A percentile compares a stretch with the other conserved stretches of the same genome.
Evolutionary conservation across 108 stramenopile species (phyloP).

Genomic region (Skeletonema tropicum): DNA sequence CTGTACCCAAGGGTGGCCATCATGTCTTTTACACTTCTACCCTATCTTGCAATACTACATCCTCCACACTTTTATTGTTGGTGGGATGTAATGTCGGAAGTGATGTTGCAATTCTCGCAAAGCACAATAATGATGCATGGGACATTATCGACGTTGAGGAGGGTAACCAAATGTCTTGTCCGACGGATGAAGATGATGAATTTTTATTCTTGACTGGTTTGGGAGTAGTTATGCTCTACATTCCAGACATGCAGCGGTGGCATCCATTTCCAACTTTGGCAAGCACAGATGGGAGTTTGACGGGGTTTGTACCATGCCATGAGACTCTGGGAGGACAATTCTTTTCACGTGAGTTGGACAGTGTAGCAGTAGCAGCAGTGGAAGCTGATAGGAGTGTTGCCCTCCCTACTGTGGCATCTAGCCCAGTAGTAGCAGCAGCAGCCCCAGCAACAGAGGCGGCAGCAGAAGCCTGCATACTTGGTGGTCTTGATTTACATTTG

Average conservation of each 20-base stretch:
- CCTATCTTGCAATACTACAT: constrained; percentile 16
- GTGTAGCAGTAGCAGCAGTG: neutral
- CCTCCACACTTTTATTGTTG: constrained; percentile 54
- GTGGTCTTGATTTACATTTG: constrained; percentile 43
- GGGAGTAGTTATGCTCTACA: constrained; percentile 49
- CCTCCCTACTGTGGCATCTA: neutral
- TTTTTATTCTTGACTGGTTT: constrained; percentile 74
- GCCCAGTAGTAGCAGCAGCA: neutral
- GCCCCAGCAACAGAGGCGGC: neutral
- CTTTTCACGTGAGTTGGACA: constrained; percentile 14
- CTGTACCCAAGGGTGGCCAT: constrained; percentile 72
- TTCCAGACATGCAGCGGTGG: neutral
- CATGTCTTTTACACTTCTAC: constrained; percentile 70
- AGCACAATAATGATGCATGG: constrained; percentile 47
- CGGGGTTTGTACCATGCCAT: constrained; percentile 32
- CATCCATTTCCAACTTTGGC: constrained; percentile 42
- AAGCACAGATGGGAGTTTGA: constrained; percentile 66
- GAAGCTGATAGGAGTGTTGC: constrained; percentile 15
- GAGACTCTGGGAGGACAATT: constrained; percentile 14
- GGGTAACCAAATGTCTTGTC: constrained; percentile 63
- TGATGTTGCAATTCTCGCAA: constrained; percentile 60
- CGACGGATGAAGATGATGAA: constrained; percentile 84
- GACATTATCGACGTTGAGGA: constrained; percentile 71
- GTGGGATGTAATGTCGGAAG: constrained; percentile 80
- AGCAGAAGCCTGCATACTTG: constrained; percentile 23